Conservation (phyloP, 1,284 basidiomycete genomes). For the Apiotrichum laibachii region DNA sequence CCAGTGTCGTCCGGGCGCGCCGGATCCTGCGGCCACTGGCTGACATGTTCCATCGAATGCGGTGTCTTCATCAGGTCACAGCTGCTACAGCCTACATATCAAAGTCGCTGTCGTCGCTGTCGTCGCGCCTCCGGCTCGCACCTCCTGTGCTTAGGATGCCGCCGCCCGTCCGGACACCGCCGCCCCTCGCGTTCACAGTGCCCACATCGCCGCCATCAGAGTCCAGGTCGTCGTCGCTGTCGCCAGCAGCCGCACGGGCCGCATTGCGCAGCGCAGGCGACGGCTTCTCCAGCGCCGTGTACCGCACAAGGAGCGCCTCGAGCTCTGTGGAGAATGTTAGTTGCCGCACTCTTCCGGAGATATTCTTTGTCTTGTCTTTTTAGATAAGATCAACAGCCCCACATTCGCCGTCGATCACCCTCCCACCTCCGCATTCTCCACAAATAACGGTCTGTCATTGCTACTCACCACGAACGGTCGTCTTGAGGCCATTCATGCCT, state of each 20-base stretch:
- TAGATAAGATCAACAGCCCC: not conserved
- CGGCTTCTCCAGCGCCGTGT: conserved; percentile 43
- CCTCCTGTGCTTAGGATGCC: conserved; percentile 8
- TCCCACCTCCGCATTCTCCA: not conserved
- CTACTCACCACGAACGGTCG: conserved; percentile 70
- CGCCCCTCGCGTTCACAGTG: conserved; percentile 35
- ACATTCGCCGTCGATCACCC: not conserved
- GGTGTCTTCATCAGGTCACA: no score
- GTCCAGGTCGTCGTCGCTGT: conserved; percentile 20
- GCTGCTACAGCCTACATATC: conserved; percentile 33
- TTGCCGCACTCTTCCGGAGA: not conserved
- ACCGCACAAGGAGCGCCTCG: conserved; percentile 43
- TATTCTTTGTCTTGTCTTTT: not conserved
- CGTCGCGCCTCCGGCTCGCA: conserved; percentile 11
- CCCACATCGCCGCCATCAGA: conserved; percentile 37
- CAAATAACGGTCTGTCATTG: not conserved
- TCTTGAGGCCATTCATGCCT: conserved; percentile 65
- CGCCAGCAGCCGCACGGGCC: conserved; percentile 17
- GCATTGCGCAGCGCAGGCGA: conserved; percentile 26
- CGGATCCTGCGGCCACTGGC: not conserved
- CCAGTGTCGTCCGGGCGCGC: not conserved
- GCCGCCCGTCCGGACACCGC: conserved; percentile 36
- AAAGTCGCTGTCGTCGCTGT: conserved; percentile 46
- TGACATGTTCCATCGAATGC: not conserved
- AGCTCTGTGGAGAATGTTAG: conserved; percentile 31